phyloP scores from a whole-genome alignment of 192 early-diverging fungal species.

The Chytriomyces sp. region DNA sequence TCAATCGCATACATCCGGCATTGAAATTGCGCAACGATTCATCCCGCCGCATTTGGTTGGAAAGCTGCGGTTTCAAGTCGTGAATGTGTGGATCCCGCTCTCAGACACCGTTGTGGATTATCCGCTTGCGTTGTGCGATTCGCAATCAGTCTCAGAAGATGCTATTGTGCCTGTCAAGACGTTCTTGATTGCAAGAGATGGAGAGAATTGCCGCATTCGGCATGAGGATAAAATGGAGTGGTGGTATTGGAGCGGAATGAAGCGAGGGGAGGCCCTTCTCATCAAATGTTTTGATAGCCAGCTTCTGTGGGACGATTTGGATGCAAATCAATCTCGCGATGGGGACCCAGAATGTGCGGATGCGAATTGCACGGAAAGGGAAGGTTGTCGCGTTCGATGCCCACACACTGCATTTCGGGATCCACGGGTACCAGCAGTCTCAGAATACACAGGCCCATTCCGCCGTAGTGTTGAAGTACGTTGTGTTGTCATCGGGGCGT shows the following conservation, averaged over 20 bases:
- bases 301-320: neutral
- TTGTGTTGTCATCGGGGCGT: neutral
- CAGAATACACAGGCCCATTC: neutral
- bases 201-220: neutral
- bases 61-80: neutral
- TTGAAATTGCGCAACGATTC: neutral
- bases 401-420: neutral
- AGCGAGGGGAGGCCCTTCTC: neutral
- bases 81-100: constrained; percentile 7
- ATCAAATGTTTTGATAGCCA: constrained; percentile 14
- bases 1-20: neutral
- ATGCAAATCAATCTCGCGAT: no score
- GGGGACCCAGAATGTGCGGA: no score
- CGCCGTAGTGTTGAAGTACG: neutral
- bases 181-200: neutral
- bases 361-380: neutral
- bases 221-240: neutral
- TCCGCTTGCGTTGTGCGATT: constrained; percentile 3
- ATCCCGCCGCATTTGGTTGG: neutral
- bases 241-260: constrained; percentile 12
- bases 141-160: neutral
- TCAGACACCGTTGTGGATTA: neutral
- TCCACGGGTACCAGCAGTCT: neutral
- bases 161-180: neutral
- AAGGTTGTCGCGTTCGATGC: neutral